Base-by-base conservation (phyloP, 176 grass and related monocot species). In the Carex littledalei region DNA sequence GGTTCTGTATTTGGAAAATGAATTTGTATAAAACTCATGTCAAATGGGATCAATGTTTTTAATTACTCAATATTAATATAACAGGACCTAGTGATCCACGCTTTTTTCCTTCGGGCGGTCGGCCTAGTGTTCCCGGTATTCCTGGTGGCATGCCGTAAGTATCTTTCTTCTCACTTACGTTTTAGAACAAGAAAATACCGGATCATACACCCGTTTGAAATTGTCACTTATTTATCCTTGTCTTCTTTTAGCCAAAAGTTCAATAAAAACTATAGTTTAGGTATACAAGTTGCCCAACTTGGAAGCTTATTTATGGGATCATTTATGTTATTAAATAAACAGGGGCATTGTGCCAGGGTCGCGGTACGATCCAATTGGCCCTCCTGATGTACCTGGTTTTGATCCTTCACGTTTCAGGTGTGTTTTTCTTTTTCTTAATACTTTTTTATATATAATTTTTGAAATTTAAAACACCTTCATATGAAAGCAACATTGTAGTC, bases 331-430 rank as follows among this genome's bases (percentile, higher is more conserved):
- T 37, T 84, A 64, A 73, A 85, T 24, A 83, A 92, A 90, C 70
- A 98, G 93, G 86, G 88, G 83, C 63, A 52, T 91, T 67, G 83
- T 90, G 75, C 91, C 85, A 0, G 92, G 95, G 64, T 86, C 83
- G 12, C 86, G 94, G 21, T 97, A 87, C 50, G 94, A 97, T 86
- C 94, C 94, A 55, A 94, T 94, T 79, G 92, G 90, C 63, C 90
- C 92, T 12, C 93, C 96, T 9, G 93, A 79, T 74, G 78, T 99
- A 63, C 93, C 96, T 89, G 96, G 93, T 9, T 95, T 99, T 85
- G 96, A 95, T 41, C 96, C 91, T 81, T 86, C 85, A 81, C 91
- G 85, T 22, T 95, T 99, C 89, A 85, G 20, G 45, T 80, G 11
- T 70, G 56, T 83, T 87, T 57, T 78, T 88, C 16, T 29, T 82